phyloP scores from a whole-genome alignment of 2,329 filamentous ascomycete genomes.

The Colletotrichum costaricense region DNA sequence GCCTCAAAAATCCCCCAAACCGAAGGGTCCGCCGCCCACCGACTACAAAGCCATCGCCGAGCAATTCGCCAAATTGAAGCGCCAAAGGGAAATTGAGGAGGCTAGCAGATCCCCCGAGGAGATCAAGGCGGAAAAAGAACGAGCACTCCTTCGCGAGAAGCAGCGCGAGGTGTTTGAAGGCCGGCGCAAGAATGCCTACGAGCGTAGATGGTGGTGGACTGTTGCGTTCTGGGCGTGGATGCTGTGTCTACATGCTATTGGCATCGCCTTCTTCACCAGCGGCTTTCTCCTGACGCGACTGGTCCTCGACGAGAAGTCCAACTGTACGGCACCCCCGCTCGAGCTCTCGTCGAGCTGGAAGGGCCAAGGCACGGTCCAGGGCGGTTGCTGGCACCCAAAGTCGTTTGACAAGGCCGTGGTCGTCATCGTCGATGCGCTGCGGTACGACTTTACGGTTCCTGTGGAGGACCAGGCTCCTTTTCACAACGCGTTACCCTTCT shows the following conservation, averaged over 20 bases:
- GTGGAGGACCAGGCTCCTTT: conserved; percentile 71
- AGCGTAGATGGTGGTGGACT: conserved; percentile 67
- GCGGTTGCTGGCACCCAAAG: conserved; percentile 96
- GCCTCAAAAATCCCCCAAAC: conserved; percentile 30
- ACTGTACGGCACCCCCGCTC: conserved; percentile 76
- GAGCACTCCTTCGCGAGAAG: conserved; percentile 53
- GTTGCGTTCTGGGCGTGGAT: conserved; percentile 78
- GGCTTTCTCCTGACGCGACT: conserved; percentile 92
- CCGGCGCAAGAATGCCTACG: conserved; percentile 60
- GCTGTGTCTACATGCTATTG: conserved; percentile 79
- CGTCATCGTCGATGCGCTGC: conserved; percentile 90
- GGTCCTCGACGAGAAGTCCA: conserved; percentile 81
- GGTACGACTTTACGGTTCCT: conserved; percentile 96
- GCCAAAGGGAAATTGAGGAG: conserved; percentile 57
- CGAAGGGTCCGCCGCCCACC: conserved; percentile 38
- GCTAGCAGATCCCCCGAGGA: conserved; percentile 43
- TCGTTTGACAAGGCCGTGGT: conserved; percentile 93
- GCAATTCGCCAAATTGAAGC: conserved; percentile 65
- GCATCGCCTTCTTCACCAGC: conserved; percentile 92
- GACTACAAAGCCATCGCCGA: conserved; percentile 66
- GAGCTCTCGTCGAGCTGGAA: conserved; percentile 53
- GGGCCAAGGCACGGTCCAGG: conserved; percentile 57
- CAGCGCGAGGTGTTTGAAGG: conserved; percentile 60
- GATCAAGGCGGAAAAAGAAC: conserved; percentile 43
- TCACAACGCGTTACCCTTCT: conserved; percentile 87